A percentile compares a stretch with the other conserved stretches of the same genome.
These are phyloP conservation scores for Suillus plorans DNA, from an alignment of 768 basidiomycete species.

Conservation along the genomic window DNA sequence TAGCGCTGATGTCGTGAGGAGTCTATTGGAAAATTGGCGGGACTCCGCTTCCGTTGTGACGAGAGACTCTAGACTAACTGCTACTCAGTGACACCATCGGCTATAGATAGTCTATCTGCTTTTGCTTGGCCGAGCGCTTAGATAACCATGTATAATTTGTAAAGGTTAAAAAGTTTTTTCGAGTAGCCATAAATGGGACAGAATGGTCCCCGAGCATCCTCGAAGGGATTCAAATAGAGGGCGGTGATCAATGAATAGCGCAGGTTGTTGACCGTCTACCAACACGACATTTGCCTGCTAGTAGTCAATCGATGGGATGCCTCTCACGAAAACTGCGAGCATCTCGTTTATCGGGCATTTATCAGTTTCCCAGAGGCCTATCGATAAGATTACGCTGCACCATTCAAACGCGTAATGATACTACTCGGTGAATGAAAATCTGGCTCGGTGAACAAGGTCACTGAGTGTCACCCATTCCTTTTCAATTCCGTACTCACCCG, in stretches of 20 bases:
- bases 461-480: conserved; percentile 12
- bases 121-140: conserved; percentile 4
- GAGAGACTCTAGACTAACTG: background rate
- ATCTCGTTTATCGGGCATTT: background rate
- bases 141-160: conserved; percentile 23
- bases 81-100: too few relatives aligned
- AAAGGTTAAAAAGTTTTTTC: conserved; percentile 24
- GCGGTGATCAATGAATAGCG: background rate
- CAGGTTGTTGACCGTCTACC: background rate
- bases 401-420: conserved; percentile 26
- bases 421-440: conserved; percentile 36
- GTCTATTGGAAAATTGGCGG: conserved; percentile 11
- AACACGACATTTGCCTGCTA: background rate
- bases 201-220: conserved; percentile 26
- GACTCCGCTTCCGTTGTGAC: conserved; percentile 20
- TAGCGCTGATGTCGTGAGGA: conserved; percentile 50
- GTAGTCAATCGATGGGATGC: background rate
- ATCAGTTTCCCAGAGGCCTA: conserved; percentile 13
- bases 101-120: too few relatives aligned
- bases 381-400: conserved; percentile 15
- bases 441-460: conserved; percentile 40
- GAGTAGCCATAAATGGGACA: background rate
- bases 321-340: background rate
- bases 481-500: conserved; percentile 13
- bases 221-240: conserved; percentile 5